phyloP scores from a whole-genome alignment of 2,329 filamentous ascomycete genomes.

The Talaromyces sp. region DNA sequence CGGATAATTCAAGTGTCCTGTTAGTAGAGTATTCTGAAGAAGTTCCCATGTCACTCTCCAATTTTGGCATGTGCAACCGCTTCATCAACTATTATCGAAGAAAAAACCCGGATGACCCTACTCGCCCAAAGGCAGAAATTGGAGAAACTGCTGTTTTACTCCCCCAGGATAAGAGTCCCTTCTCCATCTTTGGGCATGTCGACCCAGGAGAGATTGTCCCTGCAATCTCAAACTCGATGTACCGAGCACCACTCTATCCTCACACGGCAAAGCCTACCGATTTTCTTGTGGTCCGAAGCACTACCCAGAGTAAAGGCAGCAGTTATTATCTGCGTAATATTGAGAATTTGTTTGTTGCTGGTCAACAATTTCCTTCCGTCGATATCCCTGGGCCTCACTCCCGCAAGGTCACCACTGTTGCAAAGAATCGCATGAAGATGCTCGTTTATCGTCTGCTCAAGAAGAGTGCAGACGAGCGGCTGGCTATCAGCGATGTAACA shows the following conservation, averaged over 20 bases:
- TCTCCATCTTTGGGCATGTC: conserved; percentile 91
- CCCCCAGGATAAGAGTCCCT: conserved; percentile 93
- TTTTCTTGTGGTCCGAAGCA: conserved; percentile 82
- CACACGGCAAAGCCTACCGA: conserved; percentile 78
- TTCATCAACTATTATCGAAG: conserved; percentile 96
- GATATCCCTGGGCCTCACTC: conserved; percentile 94
- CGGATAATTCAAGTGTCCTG: conserved; percentile 84
- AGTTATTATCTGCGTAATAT: conserved; percentile 85
- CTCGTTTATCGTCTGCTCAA: conserved; percentile 86
- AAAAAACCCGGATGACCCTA: conserved; percentile 75
- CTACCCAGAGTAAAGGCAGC: conserved; percentile 75
- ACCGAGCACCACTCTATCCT: conserved; percentile 88
- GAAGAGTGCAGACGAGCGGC: conserved; percentile 68
- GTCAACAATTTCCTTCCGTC: conserved; percentile 87
- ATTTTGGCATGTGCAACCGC: conserved; percentile 95
- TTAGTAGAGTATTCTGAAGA: conserved; percentile 97
- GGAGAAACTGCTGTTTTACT: conserved; percentile 87
- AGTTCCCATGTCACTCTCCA: conserved; percentile 85
- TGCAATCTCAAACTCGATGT: conserved; percentile 94
- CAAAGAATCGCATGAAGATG: conserved; percentile 96
- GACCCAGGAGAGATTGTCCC: conserved; percentile 88
- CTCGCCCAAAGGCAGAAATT: conserved; percentile 76
- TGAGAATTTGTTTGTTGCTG: conserved; percentile 87
- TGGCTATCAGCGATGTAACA: conserved; percentile 82
- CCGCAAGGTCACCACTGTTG: conserved; percentile 92